These are phyloP conservation scores for Fusarium sp. DNA, from an alignment of 2,329 filamentous ascomycete genomes.

Conservation along the genomic window DNA sequence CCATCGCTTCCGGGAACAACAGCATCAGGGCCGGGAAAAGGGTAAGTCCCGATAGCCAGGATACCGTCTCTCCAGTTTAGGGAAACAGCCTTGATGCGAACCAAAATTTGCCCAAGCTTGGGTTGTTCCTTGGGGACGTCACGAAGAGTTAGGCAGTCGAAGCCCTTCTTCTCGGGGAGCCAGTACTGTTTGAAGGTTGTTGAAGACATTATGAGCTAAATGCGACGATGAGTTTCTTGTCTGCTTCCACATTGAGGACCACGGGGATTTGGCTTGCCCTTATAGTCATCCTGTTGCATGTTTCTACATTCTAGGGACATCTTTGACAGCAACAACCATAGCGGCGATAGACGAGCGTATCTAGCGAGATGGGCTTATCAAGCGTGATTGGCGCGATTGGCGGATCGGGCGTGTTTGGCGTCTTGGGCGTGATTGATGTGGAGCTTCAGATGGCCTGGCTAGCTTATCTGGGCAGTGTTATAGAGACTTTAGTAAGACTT, in stretches of 20 bases:
- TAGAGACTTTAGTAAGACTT: too few relatives aligned
- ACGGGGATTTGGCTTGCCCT: too few relatives aligned
- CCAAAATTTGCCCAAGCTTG: conserved; percentile 26
- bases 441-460: too few relatives aligned
- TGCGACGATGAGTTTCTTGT: background rate
- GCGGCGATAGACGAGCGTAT: background rate
- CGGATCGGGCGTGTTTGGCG: too few relatives aligned
- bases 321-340: background rate
- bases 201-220: background rate
- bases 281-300: too few relatives aligned
- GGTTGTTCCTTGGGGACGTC: conserved; percentile 16
- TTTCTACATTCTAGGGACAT: background rate
- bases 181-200: background rate
- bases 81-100: conserved; percentile 22
- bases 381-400: background rate
- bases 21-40: conserved; percentile 24
- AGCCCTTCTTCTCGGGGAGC: conserved; percentile 24
- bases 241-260: too few relatives aligned
- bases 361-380: background rate
- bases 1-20: conserved; percentile 26
- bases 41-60: conserved; percentile 23
- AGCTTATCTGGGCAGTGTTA: too few relatives aligned
- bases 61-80: conserved; percentile 29
- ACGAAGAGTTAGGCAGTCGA: conserved; percentile 15
- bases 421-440: too few relatives aligned